These are phyloP conservation scores for Asparagopsis taxiformis DNA, from an alignment of 31 red algal species.

Conservation along the genomic window DNA sequence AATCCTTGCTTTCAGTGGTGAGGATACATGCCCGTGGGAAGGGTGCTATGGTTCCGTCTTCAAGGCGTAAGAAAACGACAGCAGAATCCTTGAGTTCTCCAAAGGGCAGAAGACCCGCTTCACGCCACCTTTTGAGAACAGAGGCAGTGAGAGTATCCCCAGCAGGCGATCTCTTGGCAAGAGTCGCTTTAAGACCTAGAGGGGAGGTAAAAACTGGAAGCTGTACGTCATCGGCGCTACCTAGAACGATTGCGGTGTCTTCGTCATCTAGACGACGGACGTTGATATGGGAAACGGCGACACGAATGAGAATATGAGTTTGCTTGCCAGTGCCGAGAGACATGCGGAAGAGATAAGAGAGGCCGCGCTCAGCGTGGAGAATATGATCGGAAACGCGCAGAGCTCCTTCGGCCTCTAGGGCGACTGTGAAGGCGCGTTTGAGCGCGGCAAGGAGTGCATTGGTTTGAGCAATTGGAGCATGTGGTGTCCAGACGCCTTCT, in stretches of 20 bases:
- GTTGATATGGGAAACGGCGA: constrained; percentile 10
- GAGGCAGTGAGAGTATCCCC: constrained; percentile 51
- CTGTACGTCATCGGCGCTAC: not conserved
- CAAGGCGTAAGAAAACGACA: constrained; percentile 48
- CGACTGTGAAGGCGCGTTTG: constrained; percentile 34
- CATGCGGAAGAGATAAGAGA: constrained; percentile 31
- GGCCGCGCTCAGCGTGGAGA: constrained; percentile 16
- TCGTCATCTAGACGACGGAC: constrained; percentile 21
- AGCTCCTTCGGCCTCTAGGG: constrained; percentile 36
- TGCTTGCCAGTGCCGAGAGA: constrained; percentile 5
- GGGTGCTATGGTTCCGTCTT: constrained; percentile 28
- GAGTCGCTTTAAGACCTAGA: constrained; percentile 13
- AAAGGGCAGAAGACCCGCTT: constrained; percentile 42
- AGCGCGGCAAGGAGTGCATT: constrained; percentile 35
- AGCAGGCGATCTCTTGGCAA: constrained; percentile 34
- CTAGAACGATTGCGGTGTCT: constrained; percentile 10
- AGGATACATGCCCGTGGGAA: constrained; percentile 51
- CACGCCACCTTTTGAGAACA: constrained; percentile 54
- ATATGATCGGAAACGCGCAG: constrained; percentile 22
- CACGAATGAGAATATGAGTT: constrained; percentile 23
- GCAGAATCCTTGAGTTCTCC: not conserved
- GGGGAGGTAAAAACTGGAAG: constrained; percentile 47
- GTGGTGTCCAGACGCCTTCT: constrained; percentile 23
- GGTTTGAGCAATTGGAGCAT: constrained; percentile 12
- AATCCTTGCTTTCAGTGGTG: constrained; percentile 3